Evolutionary conservation across 2,329 filamentous ascomycete species (phyloP).

Genomic region (Capronia americana): DNA sequence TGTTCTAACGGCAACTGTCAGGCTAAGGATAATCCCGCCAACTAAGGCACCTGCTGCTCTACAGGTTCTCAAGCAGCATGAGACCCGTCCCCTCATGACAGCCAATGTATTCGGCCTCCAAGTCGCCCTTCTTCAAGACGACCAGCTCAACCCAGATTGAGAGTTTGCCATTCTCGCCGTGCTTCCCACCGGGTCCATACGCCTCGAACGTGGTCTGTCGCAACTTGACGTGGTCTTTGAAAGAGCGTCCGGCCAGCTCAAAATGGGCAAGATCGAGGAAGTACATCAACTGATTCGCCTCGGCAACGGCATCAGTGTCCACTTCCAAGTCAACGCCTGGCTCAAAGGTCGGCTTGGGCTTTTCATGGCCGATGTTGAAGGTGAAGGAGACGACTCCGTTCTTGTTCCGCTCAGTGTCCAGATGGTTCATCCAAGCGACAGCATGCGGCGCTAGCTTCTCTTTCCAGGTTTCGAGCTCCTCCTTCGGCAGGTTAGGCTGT

Average conservation of each 20-base stretch:
- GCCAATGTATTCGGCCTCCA: conserved; percentile 29
- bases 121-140: conserved; percentile 23
- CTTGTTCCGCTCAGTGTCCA: conserved; percentile 30
- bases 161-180: conserved; percentile 16
- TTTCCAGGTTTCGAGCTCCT: conserved; percentile 26
- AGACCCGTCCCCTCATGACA: conserved; percentile 28
- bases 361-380: conserved; percentile 25
- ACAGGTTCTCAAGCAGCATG: conserved; percentile 21
- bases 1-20: neutral
- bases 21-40: neutral
- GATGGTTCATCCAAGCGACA: conserved; percentile 27
- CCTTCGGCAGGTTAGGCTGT: conserved; percentile 18
- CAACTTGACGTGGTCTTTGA: conserved; percentile 29
- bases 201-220: conserved; percentile 22
- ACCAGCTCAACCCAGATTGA: conserved; percentile 29
- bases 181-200: conserved; percentile 24
- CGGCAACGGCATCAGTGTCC: conserved; percentile 20
- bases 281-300: conserved; percentile 32
- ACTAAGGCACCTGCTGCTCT: neutral
- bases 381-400: conserved; percentile 31
- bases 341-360: conserved; percentile 18
- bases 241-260: conserved; percentile 25
- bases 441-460: conserved; percentile 26
- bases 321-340: conserved; percentile 23
- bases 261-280: conserved; percentile 31